Base-by-base conservation (phyloP, 108 stramenopile genomes). In the Pseudonitzschia delicatissima region DNA sequence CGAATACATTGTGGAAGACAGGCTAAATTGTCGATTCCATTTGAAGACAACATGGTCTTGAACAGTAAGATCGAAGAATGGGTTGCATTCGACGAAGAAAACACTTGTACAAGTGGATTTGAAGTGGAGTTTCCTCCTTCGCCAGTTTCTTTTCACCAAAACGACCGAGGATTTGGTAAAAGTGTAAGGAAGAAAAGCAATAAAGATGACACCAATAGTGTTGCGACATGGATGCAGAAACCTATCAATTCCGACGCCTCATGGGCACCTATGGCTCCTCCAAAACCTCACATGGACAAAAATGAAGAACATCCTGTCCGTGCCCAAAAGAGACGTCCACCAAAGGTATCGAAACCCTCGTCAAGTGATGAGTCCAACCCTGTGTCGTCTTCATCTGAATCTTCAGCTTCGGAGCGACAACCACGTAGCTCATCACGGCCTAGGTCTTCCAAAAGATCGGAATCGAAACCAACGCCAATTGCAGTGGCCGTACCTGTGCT, bases 141-240 rank as follows among this genome's bases (percentile, higher is more conserved):
- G 18, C 29, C 32, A 26, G 13, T 7, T 34, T 8, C 32, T 8
- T 12, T 39, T 40, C 13, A n/a, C 8, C 23, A 12, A 18, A 63
- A 20, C 40, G 49, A 36, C 27, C 49, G 18, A n/a, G 26, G 32
- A 33, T 57, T 57, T 15, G 55, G 32, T 26, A n/a, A 37, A 61
- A 5, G 32, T 18, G 13, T 0, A 4, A n/a, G 11, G 27, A 5
- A 40, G 39, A 48, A 48, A 48, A 48, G 31, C 32, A 55, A 17
- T 18, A 55, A 55, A 34, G 53, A 55, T 18, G 69, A 66, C 33
- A 26, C 45, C 5, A 40, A 45, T 15, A 57, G 64, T 49, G 67
- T 62, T 11, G 34, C 67, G 12, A 69, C 52, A 45, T 82, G 81
- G 81, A 82, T 82, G 81, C 67, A 74, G 51, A 32, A 74, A 68